Conservation (phyloP, 768 basidiomycete species). For the Hydnum rufescens region DNA sequence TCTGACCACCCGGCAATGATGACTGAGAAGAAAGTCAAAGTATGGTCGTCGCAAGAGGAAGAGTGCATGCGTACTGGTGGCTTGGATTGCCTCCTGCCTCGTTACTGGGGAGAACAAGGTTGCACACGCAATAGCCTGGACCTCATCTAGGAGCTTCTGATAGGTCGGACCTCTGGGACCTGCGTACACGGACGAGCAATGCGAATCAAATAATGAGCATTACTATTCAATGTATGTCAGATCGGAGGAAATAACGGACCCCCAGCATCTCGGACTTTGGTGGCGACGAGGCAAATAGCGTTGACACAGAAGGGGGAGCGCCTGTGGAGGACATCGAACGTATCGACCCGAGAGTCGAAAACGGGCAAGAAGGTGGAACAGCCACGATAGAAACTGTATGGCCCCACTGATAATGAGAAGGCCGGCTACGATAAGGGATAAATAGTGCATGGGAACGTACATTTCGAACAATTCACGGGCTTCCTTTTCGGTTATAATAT, state of each 20-base stretch:
- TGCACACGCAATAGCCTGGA: slow-evolving; percentile 64
- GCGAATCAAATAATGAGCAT: too few species aligned
- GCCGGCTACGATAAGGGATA: background rate
- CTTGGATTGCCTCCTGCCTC: slow-evolving; percentile 74
- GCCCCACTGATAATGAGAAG: background rate
- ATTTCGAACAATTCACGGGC: slow-evolving; percentile 40
- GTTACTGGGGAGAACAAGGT: slow-evolving; percentile 76
- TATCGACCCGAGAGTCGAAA: slow-evolving; percentile 67
- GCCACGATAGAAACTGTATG: slow-evolving; percentile 66
- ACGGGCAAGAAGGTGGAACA: slow-evolving; percentile 82
- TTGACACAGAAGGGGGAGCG: slow-evolving; percentile 88
- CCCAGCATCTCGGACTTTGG: slow-evolving; percentile 77
- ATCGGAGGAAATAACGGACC: slow-evolving; percentile 27
- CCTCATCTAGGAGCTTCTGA: slow-evolving; percentile 57
- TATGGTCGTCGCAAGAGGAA: background rate
- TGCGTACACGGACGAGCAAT: slow-evolving; percentile 17
- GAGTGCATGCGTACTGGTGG: slow-evolving; percentile 51
- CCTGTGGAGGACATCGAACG: slow-evolving; percentile 65
- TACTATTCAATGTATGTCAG: background rate
- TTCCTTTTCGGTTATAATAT: slow-evolving; percentile 59
- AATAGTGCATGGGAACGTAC: background rate
- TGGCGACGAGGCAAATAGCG: slow-evolving; percentile 84
- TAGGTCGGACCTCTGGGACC: slow-evolving; percentile 59
- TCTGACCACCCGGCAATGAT: slow-evolving; percentile 65
- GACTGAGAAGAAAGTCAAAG: slow-evolving; percentile 26